These are phyloP conservation scores for Stipa capillata DNA, from an alignment of 176 grass and related monocot genomes.

Conservation along the genomic window DNA sequence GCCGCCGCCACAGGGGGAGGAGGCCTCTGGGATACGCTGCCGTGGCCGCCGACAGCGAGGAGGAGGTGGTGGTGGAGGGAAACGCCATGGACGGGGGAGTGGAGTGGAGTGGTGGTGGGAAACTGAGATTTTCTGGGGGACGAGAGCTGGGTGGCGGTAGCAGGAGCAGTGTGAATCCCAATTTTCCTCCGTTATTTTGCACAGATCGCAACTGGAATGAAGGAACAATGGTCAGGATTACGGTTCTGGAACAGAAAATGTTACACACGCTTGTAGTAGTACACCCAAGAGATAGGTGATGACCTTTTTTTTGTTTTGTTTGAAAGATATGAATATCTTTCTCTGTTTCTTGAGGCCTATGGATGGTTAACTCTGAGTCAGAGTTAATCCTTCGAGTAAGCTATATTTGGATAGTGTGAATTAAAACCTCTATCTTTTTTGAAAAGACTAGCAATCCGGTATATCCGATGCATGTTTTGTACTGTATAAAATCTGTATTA, in stretches of 20 bases:
- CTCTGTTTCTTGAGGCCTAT: too few species aligned
- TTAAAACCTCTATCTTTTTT: too few species aligned
- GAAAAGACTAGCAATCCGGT: too few species aligned
- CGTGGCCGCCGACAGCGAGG: slow-evolving; percentile 1
- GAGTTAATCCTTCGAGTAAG: too few species aligned
- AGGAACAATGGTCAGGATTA: not conserved
- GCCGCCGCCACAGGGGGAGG: not conserved
- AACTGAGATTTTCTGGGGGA: too few species aligned
- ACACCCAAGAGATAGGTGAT: not conserved
- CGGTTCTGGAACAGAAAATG: not conserved
- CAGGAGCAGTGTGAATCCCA: not conserved
- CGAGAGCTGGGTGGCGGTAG: slow-evolving; percentile 9
- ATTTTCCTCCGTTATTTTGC: not conserved
- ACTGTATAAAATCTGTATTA: too few species aligned
- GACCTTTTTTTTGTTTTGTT: not conserved
- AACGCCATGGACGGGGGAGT: slow-evolving; percentile 11
- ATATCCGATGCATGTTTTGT: too few species aligned
- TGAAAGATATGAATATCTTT: too few species aligned
- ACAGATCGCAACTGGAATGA: not conserved
- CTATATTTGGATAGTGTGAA: too few species aligned
- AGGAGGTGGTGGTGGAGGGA: not conserved
- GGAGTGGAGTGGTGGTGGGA: not conserved
- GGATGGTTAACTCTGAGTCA: too few species aligned
- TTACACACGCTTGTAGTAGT: not conserved
- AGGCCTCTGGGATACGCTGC: not conserved